phyloP scores from a whole-genome alignment of 176 grass and related monocot genomes.

The Aegilops tauschii region DNA sequence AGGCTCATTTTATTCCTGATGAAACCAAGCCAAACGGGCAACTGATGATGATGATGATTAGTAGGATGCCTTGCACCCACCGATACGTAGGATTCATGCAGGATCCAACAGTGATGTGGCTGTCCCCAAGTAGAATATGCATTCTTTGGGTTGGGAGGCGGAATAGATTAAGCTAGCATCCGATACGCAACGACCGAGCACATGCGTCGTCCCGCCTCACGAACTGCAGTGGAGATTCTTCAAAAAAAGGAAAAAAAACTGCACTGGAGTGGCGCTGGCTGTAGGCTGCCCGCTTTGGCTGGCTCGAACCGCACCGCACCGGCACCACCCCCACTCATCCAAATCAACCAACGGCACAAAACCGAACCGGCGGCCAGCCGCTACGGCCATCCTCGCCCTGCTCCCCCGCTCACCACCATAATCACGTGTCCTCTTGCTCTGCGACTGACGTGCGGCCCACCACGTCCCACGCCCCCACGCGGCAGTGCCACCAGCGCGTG shows the following conservation, averaged over 20 bases:
- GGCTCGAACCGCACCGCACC: not conserved
- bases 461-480: not conserved
- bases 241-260: too few species aligned
- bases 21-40: not conserved
- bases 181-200: conserved; percentile 3
- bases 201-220: not conserved
- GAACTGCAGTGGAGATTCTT: not conserved
- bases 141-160: not conserved
- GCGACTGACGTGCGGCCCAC: not conserved
- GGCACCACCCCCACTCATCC: too few species aligned
- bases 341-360: too few species aligned
- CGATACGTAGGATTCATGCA: not conserved
- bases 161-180: not conserved
- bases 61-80: not conserved
- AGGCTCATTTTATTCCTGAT: not conserved
- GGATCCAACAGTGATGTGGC: not conserved
- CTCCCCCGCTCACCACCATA: not conserved
- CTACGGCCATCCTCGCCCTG: not conserved
- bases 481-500: not conserved
- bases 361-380: not conserved
- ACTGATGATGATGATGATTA: not conserved
- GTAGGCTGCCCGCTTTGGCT: too few species aligned
- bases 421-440: not conserved
- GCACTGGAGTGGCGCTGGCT: not conserved
- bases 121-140: not conserved